Evolutionary conservation across 2,329 filamentous ascomycete species (phyloP), one percentile per base, ranked within the genome.

Genomic region (Venturiaceae sp.): DNA sequence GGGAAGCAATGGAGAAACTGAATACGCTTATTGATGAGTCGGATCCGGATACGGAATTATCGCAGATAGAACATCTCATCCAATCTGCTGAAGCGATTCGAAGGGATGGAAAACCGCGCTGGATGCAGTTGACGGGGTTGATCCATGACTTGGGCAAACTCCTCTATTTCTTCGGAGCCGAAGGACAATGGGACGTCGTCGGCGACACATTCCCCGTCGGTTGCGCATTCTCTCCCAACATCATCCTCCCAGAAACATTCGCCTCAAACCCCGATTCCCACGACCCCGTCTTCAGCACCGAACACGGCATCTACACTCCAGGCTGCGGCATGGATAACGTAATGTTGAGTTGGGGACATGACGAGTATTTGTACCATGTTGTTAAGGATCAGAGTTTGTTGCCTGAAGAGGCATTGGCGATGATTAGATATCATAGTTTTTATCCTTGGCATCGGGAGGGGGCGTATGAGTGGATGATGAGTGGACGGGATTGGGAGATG

Each of bases 381-480:
- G 84, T 88, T 73, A 91, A 90, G 77, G 86, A 88, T 62, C 90
- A 95, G 77, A 86, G 82, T 53, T 86, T 77, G 0, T 79, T 96
- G 46, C 91, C 91, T 0, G 79, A 81, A 52, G 90, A 95, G 79
- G 88, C 87, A 0, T 80, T 96, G 11, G 91, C 90, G 61, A 95
- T 96, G 89, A 94, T 96, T 70, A 80, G 91, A 58, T 95, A 95
- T 74, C 91, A 96, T 75, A 90, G 85, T 5, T 95, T 95, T 75
- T 96, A 96, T 74, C 86, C 91, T 16, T 96, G 90, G 91, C 91
- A 95, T 74, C 83, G 80, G 61, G 85, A 87, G 71, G 86, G 86
- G 58, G 90, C 88, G 6, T 96, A 96, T 74, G 73, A 74, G 61
- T 83, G 90, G 73, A 81, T 95, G 71, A 95, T 95, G 90, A 81